Evolutionary conservation across 23 red algal species (phyloP), one percentile per base, ranked within the genome.

Genomic region (Pyropia yezoensis): DNA sequence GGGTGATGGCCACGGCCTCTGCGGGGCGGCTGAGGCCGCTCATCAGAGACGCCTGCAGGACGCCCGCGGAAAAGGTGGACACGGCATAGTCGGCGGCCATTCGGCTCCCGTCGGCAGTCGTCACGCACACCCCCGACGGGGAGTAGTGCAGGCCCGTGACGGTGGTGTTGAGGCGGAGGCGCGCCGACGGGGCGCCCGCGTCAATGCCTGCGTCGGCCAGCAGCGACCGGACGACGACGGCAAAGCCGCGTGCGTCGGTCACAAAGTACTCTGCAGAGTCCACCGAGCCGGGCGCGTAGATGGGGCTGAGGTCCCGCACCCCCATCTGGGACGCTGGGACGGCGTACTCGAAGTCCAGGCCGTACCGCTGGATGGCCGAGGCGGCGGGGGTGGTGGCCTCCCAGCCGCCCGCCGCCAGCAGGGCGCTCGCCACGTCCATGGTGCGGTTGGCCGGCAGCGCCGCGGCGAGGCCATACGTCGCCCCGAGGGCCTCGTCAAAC

Each of bases 341-440:
- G 3, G 74, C 74, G 25, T 78, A 78, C 20, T 78, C 74, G 49
- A 55, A 78, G 49, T 78, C 74, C 39, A 78, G 21, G 55, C 57
- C 62, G 59, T 18, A 66, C 27, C 61, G 74, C 49, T 53, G 24
- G 12, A 64, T 64, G 23, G 74, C 56, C n/a, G 20, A 26, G 25
- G 33, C 34, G 8, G 67, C 67, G 15, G 74, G 74, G 59, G 45
- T 28, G 14, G 30, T 32, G 59, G 45, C 45, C 49, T 64, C 61
- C 23, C 26, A 66, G 8, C 74, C 74, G 52, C 57, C 57, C 15
- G 62, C 53, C 27, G 57, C 65, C 18, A 66, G 22, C 26, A 78
- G 23, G 9, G 74, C 74, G 22, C 51, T 27, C 20, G 61, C 39
- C 20, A 78, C 27, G 19, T 64, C 49, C 61, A 78, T 52, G 0